phyloP scores from a whole-genome alignment of 352 stramenopile species.

The Phytophthora cactorum region DNA sequence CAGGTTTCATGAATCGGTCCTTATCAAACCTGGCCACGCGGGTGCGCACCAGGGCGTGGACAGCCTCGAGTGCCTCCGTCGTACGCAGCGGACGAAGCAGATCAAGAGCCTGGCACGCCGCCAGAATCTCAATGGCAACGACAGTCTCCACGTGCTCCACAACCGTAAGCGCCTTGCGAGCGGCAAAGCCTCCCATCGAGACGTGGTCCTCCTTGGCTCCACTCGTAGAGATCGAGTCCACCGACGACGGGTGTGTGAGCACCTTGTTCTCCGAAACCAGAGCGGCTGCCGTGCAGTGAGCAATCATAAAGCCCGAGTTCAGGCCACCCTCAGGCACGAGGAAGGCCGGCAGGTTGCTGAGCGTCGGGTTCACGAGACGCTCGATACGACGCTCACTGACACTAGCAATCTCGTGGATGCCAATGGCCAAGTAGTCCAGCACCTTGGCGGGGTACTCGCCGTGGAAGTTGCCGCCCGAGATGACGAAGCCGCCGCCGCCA shows the following conservation, averaged over 20 bases:
- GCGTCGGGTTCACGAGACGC: constrained; percentile 85
- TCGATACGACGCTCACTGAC: constrained; percentile 90
- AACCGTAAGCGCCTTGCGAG: constrained; percentile 85
- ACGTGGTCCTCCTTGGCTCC: constrained; percentile 92
- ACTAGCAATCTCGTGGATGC: constrained; percentile 82
- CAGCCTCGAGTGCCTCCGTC: constrained; percentile 75
- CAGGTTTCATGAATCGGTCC: constrained; percentile 89
- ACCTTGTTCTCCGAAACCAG: constrained; percentile 93
- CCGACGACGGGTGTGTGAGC: constrained; percentile 84
- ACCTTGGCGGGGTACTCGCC: constrained; percentile 91
- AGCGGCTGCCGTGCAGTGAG: constrained; percentile 86
- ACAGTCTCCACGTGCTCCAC: constrained; percentile 90
- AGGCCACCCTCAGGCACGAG: constrained; percentile 85
- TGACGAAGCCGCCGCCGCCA: constrained; percentile 81
- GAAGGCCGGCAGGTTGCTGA: constrained; percentile 89
- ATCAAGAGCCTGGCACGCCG: constrained; percentile 90
- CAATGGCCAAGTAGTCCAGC: constrained; percentile 91
- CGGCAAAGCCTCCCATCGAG: constrained; percentile 88
- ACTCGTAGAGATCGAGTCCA: constrained; percentile 91
- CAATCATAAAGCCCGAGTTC: constrained; percentile 93
- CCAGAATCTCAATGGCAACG: constrained; percentile 88
- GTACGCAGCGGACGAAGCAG: constrained; percentile 83
- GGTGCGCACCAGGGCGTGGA: constrained; percentile 82
- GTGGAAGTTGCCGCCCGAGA: constrained; percentile 92
- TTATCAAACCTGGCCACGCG: constrained; percentile 69